phyloP scores from a whole-genome alignment of 2,329 filamentous ascomycete genomes.

The Cladosporium austrohemisphaericum region DNA sequence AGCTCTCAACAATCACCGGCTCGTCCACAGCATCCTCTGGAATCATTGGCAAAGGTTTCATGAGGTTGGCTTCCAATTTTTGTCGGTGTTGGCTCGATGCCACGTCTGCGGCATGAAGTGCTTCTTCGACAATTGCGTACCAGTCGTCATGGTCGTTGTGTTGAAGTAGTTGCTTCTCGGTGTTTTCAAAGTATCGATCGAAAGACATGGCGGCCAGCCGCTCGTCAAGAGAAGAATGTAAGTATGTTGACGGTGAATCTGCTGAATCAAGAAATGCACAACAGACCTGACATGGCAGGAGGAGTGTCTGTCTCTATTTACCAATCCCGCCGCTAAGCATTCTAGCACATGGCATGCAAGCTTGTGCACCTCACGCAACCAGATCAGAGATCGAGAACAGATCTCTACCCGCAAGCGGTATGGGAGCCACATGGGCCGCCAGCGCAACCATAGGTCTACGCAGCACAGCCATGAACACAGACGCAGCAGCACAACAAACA shows the following conservation, averaged over 20 bases:
- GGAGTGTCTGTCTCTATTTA: no score
- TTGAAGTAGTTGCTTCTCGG: neutral
- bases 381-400: neutral
- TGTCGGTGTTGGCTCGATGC: neutral
- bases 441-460: no score
- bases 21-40: conserved; percentile 1
- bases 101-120: conserved; percentile 5
- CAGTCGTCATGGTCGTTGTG: neutral
- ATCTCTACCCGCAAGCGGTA: neutral
- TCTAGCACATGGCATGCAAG: no score
- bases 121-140: conserved; percentile 8
- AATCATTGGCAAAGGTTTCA: conserved; percentile 7
- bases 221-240: neutral
- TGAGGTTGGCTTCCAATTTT: neutral
- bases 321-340: no score
- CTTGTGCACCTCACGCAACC: neutral
- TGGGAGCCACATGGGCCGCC: no score
- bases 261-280: no score
- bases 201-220: conserved; percentile 8
- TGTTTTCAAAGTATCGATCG: conserved; percentile 8
- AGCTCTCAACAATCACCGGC: neutral
- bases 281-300: no score
- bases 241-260: neutral
- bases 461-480: no score
- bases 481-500: neutral